Evolutionary conservation across 2,329 filamentous ascomycete species (phyloP).

Genomic region (Pseudocercospora eumusae): DNA sequence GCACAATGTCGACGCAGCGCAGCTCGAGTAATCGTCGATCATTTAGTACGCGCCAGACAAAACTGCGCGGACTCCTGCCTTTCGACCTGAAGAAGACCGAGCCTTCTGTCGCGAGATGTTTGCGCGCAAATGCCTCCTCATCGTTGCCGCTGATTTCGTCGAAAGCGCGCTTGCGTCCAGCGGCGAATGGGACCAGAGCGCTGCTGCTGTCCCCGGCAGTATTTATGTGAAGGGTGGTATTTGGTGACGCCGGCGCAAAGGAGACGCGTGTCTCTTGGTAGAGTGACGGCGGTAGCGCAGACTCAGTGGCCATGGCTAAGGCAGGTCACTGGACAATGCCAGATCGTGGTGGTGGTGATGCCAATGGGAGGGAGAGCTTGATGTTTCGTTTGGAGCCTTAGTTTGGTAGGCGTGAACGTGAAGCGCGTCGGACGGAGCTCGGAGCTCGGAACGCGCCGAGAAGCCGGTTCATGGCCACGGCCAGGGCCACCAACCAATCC

Average conservation of each 20-base stretch:
- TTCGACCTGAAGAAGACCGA: conserved; percentile 82
- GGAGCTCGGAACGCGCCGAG: neutral
- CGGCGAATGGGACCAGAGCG: conserved; percentile 40
- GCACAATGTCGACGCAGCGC: conserved; percentile 74
- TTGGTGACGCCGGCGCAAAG: conserved; percentile 27
- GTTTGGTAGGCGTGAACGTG: conserved; percentile 1
- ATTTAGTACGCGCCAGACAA: conserved; percentile 88
- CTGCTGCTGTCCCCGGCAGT: conserved; percentile 59
- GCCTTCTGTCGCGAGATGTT: conserved; percentile 73
- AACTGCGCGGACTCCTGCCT: conserved; percentile 75
- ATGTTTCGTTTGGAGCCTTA: conserved; percentile 6
- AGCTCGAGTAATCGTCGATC: conserved; percentile 78
- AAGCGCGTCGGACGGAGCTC: neutral
- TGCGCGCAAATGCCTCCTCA: conserved; percentile 70
- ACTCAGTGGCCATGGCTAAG: conserved; percentile 10
- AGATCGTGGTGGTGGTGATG: neutral
- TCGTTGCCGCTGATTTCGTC: conserved; percentile 57
- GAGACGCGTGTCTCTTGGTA: conserved; percentile 36
- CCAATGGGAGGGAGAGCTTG: neutral
- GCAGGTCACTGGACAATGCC: conserved; percentile 1
- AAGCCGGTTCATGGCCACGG: neutral
- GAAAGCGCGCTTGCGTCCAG: conserved; percentile 39
- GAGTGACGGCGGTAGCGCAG: conserved; percentile 26
- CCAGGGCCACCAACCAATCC: neutral
- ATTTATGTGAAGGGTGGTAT: conserved; percentile 67